Evolutionary conservation across 768 basidiomycete species (phyloP), one percentile per base, ranked within the genome.

Genomic region (Psilocybe subaeruginosa): DNA sequence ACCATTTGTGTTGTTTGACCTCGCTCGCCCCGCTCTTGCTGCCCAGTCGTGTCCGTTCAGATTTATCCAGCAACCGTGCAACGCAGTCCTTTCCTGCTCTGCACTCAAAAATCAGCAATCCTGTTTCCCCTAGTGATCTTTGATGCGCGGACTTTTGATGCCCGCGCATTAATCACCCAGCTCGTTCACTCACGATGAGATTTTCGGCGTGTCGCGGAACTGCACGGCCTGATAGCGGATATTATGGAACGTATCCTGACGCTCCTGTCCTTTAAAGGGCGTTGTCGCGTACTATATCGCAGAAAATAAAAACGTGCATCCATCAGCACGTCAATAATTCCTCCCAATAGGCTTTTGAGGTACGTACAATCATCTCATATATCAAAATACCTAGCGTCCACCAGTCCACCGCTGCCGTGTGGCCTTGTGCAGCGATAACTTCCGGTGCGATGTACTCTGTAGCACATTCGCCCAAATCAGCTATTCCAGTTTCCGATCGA

Each of bases 1-100:
- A 99, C 97, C 97, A 99, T 73, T 93, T 95, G 84, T 99, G 97
- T 60, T 92, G 90, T 80, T 99, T 99, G 69, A 99, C 95, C 76
- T 99, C 97, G 72, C 95, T 97, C 59, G 97, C 97, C 29, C 97
- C 97, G 67, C 89, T 94, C 76, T 85, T 89, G 75, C 93, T 94
- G 48, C 97, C 97, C 39, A 99, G 75, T 63, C 97, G 84, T 58
- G 85, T 89, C 71, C 84, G 80, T 75, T 99, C 97, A 67, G 91
- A 88, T 79, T 99, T 99, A 82, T 93, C 92, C 69, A 99, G 78
- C 56, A 99, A 73, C 65, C 95, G 92, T 35, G 81, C 82, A 65
- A 99, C 83, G 72, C 92, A 86, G 65, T 96, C 93, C 74, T 95
- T 97, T 73, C 92, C 89, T 19, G 91, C 85, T 66, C 95, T 96